Conservation (phyloP, 352 stramenopile genomes). For the Globisporangium orthogonon region DNA sequence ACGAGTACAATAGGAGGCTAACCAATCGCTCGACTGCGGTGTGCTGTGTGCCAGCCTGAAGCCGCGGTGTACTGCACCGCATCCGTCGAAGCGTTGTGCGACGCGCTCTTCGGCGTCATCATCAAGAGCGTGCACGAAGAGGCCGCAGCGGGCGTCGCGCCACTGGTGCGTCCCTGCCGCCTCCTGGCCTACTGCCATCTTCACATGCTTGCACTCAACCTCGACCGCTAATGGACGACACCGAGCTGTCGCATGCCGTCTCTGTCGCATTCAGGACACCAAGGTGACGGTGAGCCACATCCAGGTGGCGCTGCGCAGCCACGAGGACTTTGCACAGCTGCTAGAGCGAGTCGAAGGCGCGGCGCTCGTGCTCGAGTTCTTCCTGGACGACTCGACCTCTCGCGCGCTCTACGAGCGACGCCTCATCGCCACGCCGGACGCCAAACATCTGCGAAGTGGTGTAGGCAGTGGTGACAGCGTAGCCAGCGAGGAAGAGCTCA, state of each 20-base stretch:
- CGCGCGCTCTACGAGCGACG: slow-evolving; percentile 32
- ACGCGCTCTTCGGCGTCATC: slow-evolving; percentile 40
- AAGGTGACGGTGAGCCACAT: slow-evolving; percentile 50
- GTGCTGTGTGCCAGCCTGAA: slow-evolving; percentile 22
- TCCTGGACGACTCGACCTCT: slow-evolving; percentile 45
- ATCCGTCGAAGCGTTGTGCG: slow-evolving; percentile 44
- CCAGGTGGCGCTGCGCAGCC: slow-evolving; percentile 40
- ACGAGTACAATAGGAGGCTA: no score
- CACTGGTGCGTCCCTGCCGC: slow-evolving; percentile 14
- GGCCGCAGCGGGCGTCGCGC: slow-evolving; percentile 16
- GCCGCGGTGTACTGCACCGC: slow-evolving; percentile 46
- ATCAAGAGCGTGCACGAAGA: slow-evolving; percentile 37
- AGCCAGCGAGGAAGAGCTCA: slow-evolving; percentile 27
- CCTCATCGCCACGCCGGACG: slow-evolving; percentile 32
- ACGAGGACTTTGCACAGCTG: slow-evolving; percentile 30
- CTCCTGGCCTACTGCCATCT: not conserved
- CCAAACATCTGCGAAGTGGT: slow-evolving; percentile 29
- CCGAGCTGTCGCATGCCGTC: not conserved
- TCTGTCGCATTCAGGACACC: slow-evolving; percentile 20
- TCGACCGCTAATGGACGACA: not conserved
- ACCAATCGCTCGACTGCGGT: no score
- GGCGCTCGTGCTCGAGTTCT: slow-evolving; percentile 33
- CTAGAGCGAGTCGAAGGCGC: slow-evolving; percentile 29
- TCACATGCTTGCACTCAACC: not conserved
- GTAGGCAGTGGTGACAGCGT: not conserved